Base-by-base conservation (phyloP, 2,329 filamentous ascomycete species). In the Aureobasidium sp. region DNA sequence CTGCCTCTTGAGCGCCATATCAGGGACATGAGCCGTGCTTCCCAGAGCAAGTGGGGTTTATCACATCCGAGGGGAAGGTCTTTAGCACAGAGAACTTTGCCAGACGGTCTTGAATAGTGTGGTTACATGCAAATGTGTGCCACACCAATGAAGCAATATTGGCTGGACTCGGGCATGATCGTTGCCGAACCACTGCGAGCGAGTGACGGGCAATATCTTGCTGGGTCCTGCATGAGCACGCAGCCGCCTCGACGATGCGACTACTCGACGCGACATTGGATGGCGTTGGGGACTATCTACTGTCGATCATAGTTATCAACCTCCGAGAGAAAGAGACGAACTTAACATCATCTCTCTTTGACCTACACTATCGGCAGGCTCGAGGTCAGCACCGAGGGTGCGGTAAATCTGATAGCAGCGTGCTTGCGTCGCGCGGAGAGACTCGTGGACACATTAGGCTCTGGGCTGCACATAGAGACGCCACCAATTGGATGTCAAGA, bases 161-260 rank as follows among this genome's bases (percentile, higher is more conserved):
- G 57, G n/a, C 55, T 58, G 55, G 23, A 39, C 41, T 48, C 42
- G 55, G 42, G 32, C 41, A 58, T n/a, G 57, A 60, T 60, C 46
- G 23, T 51, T 60, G 37, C 57, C 57, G 57, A 50, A 46, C 20
- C 23, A 41, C 57, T 51, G 57, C 34, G 26, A 51, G 57, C 57
- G 36, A 51, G 42, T 60, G 27, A 23, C 57, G 26, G 44, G 29
- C 32, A 50, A 48, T 23, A 29, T 37, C 29, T 58, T 20, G 42
- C 32, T 46, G 32, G 44, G 57, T 50, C 46, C 57, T 60, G 46
- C 57, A 50, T 51, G 17, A 32, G 57, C 46, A 50, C 15, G 46
- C 57, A 47, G 42, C 55, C 55, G 55, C 42, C 27, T 29, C 32
- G 27, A 15, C 15, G 27, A 47, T 46, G 41, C 15, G 5, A 44